phyloP scores from a whole-genome alignment of 331 rosid genomes.

The Arachis monticola region DNA sequence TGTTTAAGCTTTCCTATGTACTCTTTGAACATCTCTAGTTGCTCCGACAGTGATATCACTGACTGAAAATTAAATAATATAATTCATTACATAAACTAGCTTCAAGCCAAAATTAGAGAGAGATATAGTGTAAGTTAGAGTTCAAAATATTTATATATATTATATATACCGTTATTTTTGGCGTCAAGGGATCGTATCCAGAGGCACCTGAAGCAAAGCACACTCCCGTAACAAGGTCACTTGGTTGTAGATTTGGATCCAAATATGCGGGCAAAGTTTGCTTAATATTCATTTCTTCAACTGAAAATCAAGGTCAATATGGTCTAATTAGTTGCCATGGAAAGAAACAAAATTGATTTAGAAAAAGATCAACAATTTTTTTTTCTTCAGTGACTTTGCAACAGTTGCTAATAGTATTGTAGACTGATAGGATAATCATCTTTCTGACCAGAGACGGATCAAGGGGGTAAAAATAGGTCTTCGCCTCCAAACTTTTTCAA shows the following conservation, averaged over 20 bases:
- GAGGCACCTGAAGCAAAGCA: constrained; percentile 85
- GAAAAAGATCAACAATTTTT: too few relatives aligned
- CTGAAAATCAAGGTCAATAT: constrained; percentile 43
- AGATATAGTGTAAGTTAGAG: neutral
- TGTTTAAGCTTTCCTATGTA: constrained; percentile 58
- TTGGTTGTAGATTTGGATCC: constrained; percentile 50
- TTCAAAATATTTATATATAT: neutral
- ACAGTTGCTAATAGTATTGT: too few relatives aligned
- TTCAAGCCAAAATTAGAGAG: neutral
- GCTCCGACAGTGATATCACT: constrained; percentile 48
- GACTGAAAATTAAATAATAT: constrained; percentile 43
- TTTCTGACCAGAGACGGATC: too few relatives aligned
- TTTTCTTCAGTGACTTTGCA: too few relatives aligned
- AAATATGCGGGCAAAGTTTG: constrained; percentile 67
- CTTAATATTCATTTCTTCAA: constrained; percentile 66
- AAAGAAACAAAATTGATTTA: neutral
- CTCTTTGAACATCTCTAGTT: constrained; percentile 65
- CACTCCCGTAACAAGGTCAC: constrained; percentile 68
- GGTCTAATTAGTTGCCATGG: neutral
- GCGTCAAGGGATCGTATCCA: constrained; percentile 75
- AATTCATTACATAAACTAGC: neutral
- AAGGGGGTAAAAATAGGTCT: too few relatives aligned
- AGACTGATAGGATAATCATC: too few relatives aligned
- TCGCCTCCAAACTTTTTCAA: too few relatives aligned
- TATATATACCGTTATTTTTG: constrained; percentile 52